Conservation (phyloP, 208 protist genomes). For the Leishmania tropica region DNA sequence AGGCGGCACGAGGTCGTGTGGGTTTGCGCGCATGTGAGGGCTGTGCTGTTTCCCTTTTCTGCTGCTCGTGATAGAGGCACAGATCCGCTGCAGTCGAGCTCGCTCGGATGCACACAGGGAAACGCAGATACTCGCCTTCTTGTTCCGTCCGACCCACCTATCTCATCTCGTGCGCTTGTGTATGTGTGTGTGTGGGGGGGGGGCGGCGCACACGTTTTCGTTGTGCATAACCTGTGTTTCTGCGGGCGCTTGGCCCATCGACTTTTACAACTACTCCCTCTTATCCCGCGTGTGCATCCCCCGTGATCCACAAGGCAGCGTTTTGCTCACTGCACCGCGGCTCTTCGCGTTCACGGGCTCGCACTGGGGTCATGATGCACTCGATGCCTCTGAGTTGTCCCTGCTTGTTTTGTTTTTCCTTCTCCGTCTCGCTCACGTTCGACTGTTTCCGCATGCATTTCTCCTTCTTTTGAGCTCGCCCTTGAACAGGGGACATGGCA, state of each 20-base stretch:
- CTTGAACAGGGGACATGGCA: neutral
- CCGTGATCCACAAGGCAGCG: neutral
- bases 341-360: neutral
- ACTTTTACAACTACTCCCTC: neutral
- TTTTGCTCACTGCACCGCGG: neutral
- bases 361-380: neutral
- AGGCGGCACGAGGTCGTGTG: neutral
- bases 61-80: neutral
- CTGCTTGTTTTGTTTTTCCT: neutral
- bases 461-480: neutral
- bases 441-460: neutral
- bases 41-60: neutral
- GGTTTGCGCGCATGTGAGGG: neutral
- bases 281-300: neutral
- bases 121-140: neutral
- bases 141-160: neutral
- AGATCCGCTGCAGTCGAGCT: neutral
- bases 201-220: neutral
- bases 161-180: neutral
- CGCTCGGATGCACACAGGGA: neutral
- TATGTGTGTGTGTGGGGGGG: neutral
- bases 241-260: neutral
- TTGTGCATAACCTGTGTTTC: neutral
- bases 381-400: neutral
- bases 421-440: neutral